Evolutionary conservation across 805 yeast species (phyloP), one percentile per base, ranked within the genome.

Genomic region (Lipomyces yamadae): DNA sequence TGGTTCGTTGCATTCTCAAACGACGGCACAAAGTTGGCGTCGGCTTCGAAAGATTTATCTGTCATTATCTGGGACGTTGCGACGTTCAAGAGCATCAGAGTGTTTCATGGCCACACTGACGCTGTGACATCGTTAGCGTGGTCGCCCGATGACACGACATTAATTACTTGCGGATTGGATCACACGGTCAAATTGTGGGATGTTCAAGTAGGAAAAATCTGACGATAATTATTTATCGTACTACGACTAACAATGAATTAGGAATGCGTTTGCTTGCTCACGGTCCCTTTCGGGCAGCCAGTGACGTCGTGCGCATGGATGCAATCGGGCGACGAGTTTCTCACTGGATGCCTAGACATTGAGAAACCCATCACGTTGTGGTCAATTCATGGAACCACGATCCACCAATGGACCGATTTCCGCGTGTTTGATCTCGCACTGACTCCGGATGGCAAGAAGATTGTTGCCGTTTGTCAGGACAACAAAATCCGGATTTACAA

Each of bases 1-100:
- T 93, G 98, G 98, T 89, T 82, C 74, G 82, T 89, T 13, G 84
- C 85, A 65, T 92, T 91, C 74, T 88, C 95, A 4, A 90, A 92
- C 57, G 83, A 85, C 77, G 97, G 97, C 2, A 83, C 82, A 68
- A 86, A 81, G 70, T 78, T 93, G 52, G 96, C 91, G n/a, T 85
- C 93, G 0, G 89, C 93, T 0, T 86, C 95, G 6, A 83, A 86
- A 15, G 96, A 91, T 74, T 82, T 86, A 5, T 80, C 82, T 32
- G 81, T 91, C 48, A 78, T 86, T 39, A 81, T 92, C 11, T 92
- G 90, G 79, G 89, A 88, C 75, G 89, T 88, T 1, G 74, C 78
- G 3, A 80, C 86, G 56, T 66, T 67, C 37, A 52, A 61, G 18
- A 56, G 57, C 33, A 39, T 69, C 10, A 56, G 70, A 79, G 29